A percentile compares a stretch with the other conserved stretches of the same genome.
Conservation (phyloP, 2,329 filamentous ascomycete species). For the Phyllosticta citrichinensis region DNA sequence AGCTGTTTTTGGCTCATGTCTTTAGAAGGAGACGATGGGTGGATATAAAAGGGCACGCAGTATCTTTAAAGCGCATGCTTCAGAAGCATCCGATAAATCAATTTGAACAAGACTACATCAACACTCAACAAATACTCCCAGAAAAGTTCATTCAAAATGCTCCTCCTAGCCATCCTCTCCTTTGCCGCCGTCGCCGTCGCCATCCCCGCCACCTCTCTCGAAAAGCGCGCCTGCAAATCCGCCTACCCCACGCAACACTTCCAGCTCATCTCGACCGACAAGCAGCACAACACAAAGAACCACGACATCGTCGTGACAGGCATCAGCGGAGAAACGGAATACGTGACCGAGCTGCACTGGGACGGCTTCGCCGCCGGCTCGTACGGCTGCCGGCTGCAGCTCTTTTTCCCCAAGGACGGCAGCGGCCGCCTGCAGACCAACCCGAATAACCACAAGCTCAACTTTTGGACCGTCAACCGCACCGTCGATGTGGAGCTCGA, state of each 20-base stretch:
- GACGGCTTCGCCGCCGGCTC: conserved; percentile 15
- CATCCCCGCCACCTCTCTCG: conserved; percentile 10
- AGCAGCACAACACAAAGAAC: conserved; percentile 12
- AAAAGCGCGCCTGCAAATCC: conserved; percentile 12
- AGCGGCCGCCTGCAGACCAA: conserved; percentile 10
- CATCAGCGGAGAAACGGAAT: conserved; percentile 11
- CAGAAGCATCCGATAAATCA: background rate
- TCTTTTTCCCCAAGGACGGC: conserved; percentile 18
- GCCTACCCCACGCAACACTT: conserved; percentile 14
- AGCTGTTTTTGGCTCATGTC: background rate
- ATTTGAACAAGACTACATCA: background rate
- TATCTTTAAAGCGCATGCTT: no score
- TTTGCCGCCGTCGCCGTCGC: conserved; percentile 12
- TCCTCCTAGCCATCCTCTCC: conserved; percentile 13
- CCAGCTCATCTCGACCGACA: conserved; percentile 15
- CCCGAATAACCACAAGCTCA: conserved; percentile 14
- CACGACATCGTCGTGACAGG: background rate
- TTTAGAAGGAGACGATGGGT: background rate
- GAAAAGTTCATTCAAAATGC: conserved; percentile 11
- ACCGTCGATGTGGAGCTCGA: background rate
- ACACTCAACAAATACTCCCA: background rate
- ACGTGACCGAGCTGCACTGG: conserved; percentile 14
- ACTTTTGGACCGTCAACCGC: conserved; percentile 14
- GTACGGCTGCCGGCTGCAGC: conserved; percentile 19
- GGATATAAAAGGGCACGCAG: background rate